phyloP scores from a whole-genome alignment of 139 green algal genomes.

The Pseudopediastrum boryanum region DNA sequence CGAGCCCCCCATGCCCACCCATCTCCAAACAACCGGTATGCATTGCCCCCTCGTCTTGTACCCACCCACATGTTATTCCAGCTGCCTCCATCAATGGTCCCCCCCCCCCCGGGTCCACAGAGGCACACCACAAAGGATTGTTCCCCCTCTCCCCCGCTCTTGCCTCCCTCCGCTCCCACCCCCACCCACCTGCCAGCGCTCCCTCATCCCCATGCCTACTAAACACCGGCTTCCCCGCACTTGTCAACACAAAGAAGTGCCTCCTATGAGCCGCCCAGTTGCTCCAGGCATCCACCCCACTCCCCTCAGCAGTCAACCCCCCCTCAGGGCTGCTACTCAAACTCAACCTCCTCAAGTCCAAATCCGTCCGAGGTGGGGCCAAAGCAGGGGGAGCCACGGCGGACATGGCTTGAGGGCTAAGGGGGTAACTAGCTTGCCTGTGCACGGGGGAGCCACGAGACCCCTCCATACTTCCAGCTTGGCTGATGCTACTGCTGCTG shows the following conservation, averaged over 20 bases:
- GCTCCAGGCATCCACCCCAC: constrained; percentile 17
- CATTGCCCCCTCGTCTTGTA: no score
- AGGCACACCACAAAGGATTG: no score
- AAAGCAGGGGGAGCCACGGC: neutral
- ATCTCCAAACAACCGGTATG: no score
- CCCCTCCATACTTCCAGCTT: neutral
- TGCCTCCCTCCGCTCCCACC: neutral
- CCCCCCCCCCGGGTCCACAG: no score
- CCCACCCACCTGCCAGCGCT: constrained; percentile 50
- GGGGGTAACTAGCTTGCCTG: neutral
- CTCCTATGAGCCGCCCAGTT: constrained; percentile 38
- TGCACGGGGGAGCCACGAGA: neutral
- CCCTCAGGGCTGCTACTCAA: neutral
- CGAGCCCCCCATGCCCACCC: no score
- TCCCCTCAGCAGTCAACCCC: neutral
- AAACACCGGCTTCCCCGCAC: constrained; percentile 82
- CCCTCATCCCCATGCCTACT: constrained; percentile 70
- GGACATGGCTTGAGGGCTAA: neutral
- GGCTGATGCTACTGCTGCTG: constrained; percentile 11
- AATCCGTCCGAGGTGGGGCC: neutral
- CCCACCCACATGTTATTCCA: no score
- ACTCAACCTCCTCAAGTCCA: neutral
- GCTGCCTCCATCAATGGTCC: no score
- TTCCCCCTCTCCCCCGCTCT: no score
- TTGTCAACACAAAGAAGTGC: constrained; percentile 83